phyloP scores from a whole-genome alignment of 371 early-diverging fungal species.

The Apophysomyces ossiformis region DNA sequence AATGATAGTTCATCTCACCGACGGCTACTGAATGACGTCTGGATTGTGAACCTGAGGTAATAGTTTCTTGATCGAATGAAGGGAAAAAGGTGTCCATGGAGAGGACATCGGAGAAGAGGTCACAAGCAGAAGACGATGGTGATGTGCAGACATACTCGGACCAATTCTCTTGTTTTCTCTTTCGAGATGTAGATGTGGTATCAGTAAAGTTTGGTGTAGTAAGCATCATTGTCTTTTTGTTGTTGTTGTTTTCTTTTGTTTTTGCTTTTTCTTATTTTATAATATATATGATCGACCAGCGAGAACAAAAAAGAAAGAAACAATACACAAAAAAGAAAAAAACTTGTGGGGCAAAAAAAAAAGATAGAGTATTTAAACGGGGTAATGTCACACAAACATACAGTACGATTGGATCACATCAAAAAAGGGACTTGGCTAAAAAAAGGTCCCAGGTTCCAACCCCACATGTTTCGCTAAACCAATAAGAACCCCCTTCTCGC shows the following conservation, averaged over 20 bases:
- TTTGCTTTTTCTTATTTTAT: not conserved
- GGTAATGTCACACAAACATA: constrained; percentile 8
- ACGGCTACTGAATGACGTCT: constrained; percentile 40
- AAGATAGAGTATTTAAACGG: not conserved
- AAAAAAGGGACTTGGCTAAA: constrained; percentile 7
- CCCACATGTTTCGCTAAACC: constrained; percentile 3
- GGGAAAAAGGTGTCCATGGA: not conserved
- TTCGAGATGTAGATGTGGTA: constrained; percentile 23
- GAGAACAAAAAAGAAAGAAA: constrained; percentile 7
- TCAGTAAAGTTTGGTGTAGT: constrained; percentile 12
- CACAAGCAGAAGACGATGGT: constrained; percentile 25
- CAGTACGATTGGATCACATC: constrained; percentile 4
- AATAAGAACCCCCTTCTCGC: not conserved
- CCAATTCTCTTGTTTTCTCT: constrained; percentile 34
- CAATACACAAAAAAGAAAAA: constrained; percentile 11
- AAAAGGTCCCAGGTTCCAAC: constrained; percentile 10
- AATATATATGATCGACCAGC: constrained; percentile 9
- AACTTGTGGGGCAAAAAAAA: constrained; percentile 6
- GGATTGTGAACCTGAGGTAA: constrained; percentile 15
- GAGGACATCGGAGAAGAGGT: not conserved
- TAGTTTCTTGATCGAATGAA: constrained; percentile 10
- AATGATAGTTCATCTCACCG: constrained; percentile 31
- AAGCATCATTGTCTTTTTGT: constrained; percentile 12
- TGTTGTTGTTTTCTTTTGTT: no score
- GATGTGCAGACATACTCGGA: constrained; percentile 39